phyloP scores from a whole-genome alignment of 306 rosid genomes.

The Adenanthera pavonina region DNA sequence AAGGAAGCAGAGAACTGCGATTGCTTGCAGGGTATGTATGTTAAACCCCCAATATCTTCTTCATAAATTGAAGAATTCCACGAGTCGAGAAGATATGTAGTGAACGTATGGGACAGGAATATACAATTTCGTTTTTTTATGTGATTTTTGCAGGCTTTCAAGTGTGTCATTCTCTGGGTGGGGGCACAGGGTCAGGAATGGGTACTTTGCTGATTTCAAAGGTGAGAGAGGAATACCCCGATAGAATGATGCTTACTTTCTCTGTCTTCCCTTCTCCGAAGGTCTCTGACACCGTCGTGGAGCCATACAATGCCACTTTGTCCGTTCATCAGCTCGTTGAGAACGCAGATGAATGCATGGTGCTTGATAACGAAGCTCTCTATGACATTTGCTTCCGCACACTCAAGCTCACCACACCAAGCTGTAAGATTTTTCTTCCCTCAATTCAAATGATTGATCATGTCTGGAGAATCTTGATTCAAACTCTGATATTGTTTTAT shows the following conservation, averaged over 20 bases:
- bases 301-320: slow-evolving; percentile 72
- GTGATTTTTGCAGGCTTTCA: slow-evolving; percentile 57
- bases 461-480: neutral
- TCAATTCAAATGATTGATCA: neutral
- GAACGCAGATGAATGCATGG: slow-evolving; percentile 78
- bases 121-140: neutral
- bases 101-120: no score
- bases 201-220: slow-evolving; percentile 74
- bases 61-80: neutral
- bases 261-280: slow-evolving; percentile 48
- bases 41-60: neutral
- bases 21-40: slow-evolving; percentile 60
- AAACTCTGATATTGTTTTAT: neutral
- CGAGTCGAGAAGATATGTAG: neutral
- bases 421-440: slow-evolving; percentile 52
- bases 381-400: slow-evolving; percentile 75
- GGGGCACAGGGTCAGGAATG: slow-evolving; percentile 82
- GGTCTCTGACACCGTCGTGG: slow-evolving; percentile 62
- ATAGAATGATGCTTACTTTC: slow-evolving; percentile 77
- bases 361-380: slow-evolving; percentile 44
- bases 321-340: slow-evolving; percentile 78
- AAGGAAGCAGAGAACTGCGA: slow-evolving; percentile 75
- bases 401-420: slow-evolving; percentile 72
- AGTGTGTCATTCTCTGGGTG: slow-evolving; percentile 77
- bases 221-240: slow-evolving; percentile 74